Conservation (phyloP, 805 yeast species). For the Candida oleophila region DNA sequence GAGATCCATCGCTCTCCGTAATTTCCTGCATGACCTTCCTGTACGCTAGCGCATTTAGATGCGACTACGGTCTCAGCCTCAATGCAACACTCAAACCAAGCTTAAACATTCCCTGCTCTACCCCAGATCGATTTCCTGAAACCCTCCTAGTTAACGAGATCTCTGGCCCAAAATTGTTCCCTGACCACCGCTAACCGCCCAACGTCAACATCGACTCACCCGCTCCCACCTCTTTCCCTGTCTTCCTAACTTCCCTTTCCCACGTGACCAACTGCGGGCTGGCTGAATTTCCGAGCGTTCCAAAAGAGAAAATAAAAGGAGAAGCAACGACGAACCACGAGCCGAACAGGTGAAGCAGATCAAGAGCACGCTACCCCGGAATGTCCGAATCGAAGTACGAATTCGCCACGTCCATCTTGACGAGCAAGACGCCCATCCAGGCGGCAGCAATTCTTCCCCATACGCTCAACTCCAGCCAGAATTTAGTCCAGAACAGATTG, state of each 20-base stretch:
- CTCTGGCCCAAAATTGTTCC: too few species aligned
- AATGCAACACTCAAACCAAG: not conserved
- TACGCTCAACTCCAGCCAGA: slow-evolving; percentile 28
- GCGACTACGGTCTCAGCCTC: not conserved
- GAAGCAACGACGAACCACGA: not conserved
- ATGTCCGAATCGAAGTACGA: slow-evolving; percentile 13
- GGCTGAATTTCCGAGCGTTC: not conserved
- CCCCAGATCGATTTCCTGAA: too few species aligned
- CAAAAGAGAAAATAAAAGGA: not conserved
- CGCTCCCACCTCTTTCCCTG: not conserved
- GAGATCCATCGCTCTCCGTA: too few species aligned
- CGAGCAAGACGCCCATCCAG: slow-evolving; percentile 41
- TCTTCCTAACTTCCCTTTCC: not conserved
- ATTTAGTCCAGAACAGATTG: slow-evolving; percentile 28
- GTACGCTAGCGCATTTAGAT: too few species aligned
- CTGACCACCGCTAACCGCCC: too few species aligned
- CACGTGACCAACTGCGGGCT: not conserved
- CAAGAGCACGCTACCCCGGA: not conserved
- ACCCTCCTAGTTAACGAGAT: too few species aligned
- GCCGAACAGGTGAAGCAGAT: not conserved
- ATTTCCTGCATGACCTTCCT: too few species aligned
- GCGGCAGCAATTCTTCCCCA: slow-evolving; percentile 39
- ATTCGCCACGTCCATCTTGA: slow-evolving; percentile 36
- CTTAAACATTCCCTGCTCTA: not conserved
- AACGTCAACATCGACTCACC: too few species aligned